Evolutionary conservation across 2,329 filamentous ascomycete genomes (phyloP).

Genomic region (Penicillium nordicum): DNA sequence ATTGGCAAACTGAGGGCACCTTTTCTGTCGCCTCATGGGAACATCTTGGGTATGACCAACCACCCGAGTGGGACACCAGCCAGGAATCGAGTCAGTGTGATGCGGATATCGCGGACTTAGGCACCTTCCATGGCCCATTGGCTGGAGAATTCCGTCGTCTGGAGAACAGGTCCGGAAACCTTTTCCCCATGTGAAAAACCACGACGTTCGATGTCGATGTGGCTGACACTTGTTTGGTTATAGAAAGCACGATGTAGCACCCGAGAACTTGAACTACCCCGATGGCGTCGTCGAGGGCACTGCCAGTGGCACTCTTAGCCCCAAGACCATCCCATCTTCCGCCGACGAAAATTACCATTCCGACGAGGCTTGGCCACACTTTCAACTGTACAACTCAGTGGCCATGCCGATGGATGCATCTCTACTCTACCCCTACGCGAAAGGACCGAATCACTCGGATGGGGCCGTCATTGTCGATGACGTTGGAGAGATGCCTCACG

Average conservation of each 20-base stretch:
- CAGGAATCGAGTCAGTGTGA: slow-evolving; percentile 40
- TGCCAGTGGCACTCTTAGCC: slow-evolving; percentile 37
- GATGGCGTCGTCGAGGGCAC: slow-evolving; percentile 31
- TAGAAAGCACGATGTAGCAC: slow-evolving; percentile 33
- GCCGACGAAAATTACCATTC: slow-evolving; percentile 38
- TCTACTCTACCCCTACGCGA: slow-evolving; percentile 35
- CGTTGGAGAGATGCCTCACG: slow-evolving; percentile 28
- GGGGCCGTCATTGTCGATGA: slow-evolving; percentile 39
- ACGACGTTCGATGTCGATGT: neutral
- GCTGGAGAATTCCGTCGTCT: slow-evolving; percentile 24
- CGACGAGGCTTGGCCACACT: slow-evolving; percentile 39
- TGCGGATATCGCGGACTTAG: slow-evolving; percentile 35
- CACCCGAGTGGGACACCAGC: slow-evolving; percentile 39
- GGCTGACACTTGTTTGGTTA: slow-evolving; percentile 13
- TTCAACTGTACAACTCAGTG: slow-evolving; percentile 35
- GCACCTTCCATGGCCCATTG: slow-evolving; percentile 30
- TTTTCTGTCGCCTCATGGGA: slow-evolving; percentile 39
- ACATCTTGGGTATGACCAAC: slow-evolving; percentile 35
- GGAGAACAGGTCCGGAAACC: slow-evolving; percentile 29
- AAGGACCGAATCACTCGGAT: slow-evolving; percentile 24
- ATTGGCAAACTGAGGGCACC: slow-evolving; percentile 37
- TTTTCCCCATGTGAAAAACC: neutral
- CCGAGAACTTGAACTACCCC: slow-evolving; percentile 31
- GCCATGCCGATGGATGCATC: slow-evolving; percentile 33
- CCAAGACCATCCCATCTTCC: slow-evolving; percentile 36